These are phyloP conservation scores for Cryphonectria radicalis DNA, from an alignment of 2,329 filamentous ascomycete species.

Conservation along the genomic window DNA sequence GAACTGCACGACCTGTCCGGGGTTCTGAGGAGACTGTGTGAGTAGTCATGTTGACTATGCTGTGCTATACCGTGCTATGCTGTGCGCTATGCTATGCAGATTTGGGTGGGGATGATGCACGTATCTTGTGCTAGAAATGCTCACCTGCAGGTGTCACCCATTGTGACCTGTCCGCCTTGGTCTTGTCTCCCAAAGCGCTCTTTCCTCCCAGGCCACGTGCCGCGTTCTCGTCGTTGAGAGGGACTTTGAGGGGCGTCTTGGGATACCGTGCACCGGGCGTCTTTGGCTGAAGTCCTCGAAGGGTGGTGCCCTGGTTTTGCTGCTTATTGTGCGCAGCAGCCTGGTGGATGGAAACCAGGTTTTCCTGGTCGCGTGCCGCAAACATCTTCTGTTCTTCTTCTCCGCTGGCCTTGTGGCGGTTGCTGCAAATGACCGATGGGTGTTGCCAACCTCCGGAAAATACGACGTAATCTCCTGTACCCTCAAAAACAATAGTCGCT, in stretches of 20 bases:
- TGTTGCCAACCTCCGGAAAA: slow-evolving; percentile 13
- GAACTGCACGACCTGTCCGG: slow-evolving; percentile 70
- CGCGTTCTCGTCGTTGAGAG: slow-evolving; percentile 86
- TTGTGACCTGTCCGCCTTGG: slow-evolving; percentile 25
- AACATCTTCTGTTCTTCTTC: slow-evolving; percentile 58
- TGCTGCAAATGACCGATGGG: slow-evolving; percentile 14
- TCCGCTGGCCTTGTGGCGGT: not conserved
- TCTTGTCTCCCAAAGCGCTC: slow-evolving; percentile 48
- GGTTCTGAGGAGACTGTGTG: slow-evolving; percentile 50
- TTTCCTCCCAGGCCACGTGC: slow-evolving; percentile 58
- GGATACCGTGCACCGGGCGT: slow-evolving; percentile 77
- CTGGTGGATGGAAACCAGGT: slow-evolving; percentile 77
- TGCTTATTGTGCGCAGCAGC: slow-evolving; percentile 72
- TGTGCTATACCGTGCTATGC: not conserved
- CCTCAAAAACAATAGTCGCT: slow-evolving; percentile 25
- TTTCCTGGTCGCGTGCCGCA: slow-evolving; percentile 85
- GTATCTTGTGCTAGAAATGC: slow-evolving; percentile 33
- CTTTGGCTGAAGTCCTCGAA: slow-evolving; percentile 63
- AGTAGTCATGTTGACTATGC: slow-evolving; percentile 15
- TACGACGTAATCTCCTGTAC: slow-evolving; percentile 25
- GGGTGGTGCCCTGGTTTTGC: slow-evolving; percentile 38
- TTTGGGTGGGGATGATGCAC: not conserved
- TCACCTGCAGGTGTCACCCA: slow-evolving; percentile 77
- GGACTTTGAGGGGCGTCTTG: slow-evolving; percentile 81
- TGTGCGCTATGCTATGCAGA: slow-evolving; percentile 1